These are phyloP conservation scores for Phytophthora cryptogea DNA, from an alignment of 352 stramenopile species.

Conservation along the genomic window DNA sequence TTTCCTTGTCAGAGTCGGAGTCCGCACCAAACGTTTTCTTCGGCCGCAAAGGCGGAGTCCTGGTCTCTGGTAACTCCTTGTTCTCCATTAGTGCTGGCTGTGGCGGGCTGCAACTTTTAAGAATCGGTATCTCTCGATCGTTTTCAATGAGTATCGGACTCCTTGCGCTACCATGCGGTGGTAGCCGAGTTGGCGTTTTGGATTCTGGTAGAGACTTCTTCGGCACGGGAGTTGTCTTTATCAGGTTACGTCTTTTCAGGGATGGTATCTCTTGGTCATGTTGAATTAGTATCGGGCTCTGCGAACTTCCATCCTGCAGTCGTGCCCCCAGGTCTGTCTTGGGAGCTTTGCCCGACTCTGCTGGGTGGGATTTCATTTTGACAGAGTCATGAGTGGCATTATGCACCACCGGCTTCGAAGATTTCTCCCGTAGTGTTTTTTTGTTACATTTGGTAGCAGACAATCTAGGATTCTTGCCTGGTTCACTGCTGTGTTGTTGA, in stretches of 20 bases:
- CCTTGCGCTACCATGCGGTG: background rate
- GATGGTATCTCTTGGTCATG: background rate
- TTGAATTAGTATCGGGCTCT: background rate
- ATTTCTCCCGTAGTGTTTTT: background rate
- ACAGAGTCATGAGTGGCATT: background rate
- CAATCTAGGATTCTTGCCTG: background rate
- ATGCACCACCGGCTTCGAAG: background rate
- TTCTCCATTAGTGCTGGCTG: background rate
- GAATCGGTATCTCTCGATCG: background rate
- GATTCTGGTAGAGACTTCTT: background rate
- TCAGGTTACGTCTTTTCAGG: background rate
- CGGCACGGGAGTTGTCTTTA: background rate
- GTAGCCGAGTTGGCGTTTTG: background rate
- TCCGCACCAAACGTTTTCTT: background rate
- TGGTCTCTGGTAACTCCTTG: background rate
- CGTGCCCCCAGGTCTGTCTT: background rate
- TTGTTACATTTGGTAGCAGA: background rate
- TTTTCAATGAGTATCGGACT: background rate
- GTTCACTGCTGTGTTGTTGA: background rate
- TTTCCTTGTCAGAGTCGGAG: slow-evolving; percentile 19
- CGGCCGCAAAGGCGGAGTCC: background rate
- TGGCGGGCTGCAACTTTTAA: background rate
- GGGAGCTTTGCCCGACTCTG: background rate
- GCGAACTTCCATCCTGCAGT: background rate
- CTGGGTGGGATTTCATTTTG: background rate